These are phyloP conservation scores for Mortierella sp. DNA, from an alignment of 371 early-diverging fungal genomes.

Conservation along the genomic window DNA sequence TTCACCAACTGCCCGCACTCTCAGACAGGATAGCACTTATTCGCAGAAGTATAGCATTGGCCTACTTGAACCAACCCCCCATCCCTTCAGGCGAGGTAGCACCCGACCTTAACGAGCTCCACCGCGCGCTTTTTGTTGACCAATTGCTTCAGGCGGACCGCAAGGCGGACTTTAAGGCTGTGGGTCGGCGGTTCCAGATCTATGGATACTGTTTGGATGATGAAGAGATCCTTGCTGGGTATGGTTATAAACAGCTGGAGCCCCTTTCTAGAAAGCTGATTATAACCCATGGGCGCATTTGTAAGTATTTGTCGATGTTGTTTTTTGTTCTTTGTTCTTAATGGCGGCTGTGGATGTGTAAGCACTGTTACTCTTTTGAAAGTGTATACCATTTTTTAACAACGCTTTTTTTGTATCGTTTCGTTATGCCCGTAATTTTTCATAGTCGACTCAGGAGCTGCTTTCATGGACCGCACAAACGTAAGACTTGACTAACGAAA, in stretches of 20 bases:
- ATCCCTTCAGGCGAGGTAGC: slow-evolving; percentile 25
- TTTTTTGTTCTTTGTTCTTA: too few relatives aligned
- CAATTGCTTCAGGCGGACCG: slow-evolving; percentile 19
- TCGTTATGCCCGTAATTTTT: not conserved
- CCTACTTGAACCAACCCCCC: slow-evolving; percentile 25
- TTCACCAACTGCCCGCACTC: slow-evolving; percentile 34
- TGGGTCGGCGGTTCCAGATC: slow-evolving; percentile 34
- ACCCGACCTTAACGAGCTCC: slow-evolving; percentile 35
- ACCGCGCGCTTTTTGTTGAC: slow-evolving; percentile 42
- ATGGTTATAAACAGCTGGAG: slow-evolving; percentile 32
- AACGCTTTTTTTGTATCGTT: not conserved
- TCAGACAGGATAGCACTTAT: slow-evolving; percentile 29
- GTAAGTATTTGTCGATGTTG: slow-evolving; percentile 5
- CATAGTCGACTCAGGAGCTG: not conserved
- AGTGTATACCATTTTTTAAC: not conserved
- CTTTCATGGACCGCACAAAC: not conserved
- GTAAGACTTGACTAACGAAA: not conserved
- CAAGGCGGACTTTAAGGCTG: slow-evolving; percentile 28
- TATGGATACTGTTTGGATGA: slow-evolving; percentile 53
- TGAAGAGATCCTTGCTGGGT: slow-evolving; percentile 46
- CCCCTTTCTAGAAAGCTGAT: slow-evolving; percentile 33
- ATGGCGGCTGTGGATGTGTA: too few relatives aligned
- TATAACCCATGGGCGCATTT: slow-evolving; percentile 40
- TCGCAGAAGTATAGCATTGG: slow-evolving; percentile 43
- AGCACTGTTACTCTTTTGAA: too few relatives aligned